A percentile compares a stretch with the other conserved stretches of the same genome.
Conservation (phyloP, 2,329 filamentous ascomycete species). For the Pyricularia pennisetigena region DNA sequence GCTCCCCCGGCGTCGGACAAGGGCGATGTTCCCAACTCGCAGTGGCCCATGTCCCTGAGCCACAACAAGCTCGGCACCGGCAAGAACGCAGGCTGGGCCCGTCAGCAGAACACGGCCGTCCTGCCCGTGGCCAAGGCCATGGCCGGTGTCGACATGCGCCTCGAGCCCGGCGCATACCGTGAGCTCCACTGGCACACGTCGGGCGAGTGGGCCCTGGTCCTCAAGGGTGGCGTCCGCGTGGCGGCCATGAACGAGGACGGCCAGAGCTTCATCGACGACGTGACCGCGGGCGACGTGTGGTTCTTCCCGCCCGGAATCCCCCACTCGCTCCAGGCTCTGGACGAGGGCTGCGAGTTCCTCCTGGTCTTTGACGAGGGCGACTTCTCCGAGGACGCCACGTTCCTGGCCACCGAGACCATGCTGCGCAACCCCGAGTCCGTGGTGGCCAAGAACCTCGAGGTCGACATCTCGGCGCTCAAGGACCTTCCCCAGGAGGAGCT, state of each 20-base stretch:
- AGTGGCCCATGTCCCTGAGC: conserved; percentile 45
- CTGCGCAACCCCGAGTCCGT: conserved; percentile 40
- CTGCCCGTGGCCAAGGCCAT: conserved; percentile 39
- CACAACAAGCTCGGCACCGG: conserved; percentile 35
- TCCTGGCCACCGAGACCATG: conserved; percentile 45
- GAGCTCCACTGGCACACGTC: conserved; percentile 55
- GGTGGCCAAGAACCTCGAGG: conserved; percentile 43
- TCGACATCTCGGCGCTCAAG: conserved; percentile 35
- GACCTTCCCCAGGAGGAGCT: conserved; percentile 35
- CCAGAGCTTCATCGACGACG: conserved; percentile 33
- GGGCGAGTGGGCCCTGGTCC: conserved; percentile 40
- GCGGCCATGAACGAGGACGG: conserved; percentile 42
- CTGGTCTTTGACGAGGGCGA: conserved; percentile 49
- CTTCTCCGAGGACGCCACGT: conserved; percentile 51
- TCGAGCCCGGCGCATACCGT: conserved; percentile 46
- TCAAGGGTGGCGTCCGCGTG: conserved; percentile 42
- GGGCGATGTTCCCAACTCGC: conserved; percentile 33
- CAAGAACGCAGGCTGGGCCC: conserved; percentile 38
- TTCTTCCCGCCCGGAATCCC: conserved; percentile 40
- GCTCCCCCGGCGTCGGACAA: conserved; percentile 44
- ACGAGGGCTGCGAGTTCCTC: conserved; percentile 46
- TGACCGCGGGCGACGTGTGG: conserved; percentile 42
- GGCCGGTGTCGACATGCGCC: conserved; percentile 50
- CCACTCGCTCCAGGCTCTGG: conserved; percentile 44
- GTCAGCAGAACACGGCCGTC: conserved; percentile 40